These are phyloP conservation scores for Lactarius hatsudake DNA, from an alignment of 768 basidiomycete species.

Conservation along the genomic window DNA sequence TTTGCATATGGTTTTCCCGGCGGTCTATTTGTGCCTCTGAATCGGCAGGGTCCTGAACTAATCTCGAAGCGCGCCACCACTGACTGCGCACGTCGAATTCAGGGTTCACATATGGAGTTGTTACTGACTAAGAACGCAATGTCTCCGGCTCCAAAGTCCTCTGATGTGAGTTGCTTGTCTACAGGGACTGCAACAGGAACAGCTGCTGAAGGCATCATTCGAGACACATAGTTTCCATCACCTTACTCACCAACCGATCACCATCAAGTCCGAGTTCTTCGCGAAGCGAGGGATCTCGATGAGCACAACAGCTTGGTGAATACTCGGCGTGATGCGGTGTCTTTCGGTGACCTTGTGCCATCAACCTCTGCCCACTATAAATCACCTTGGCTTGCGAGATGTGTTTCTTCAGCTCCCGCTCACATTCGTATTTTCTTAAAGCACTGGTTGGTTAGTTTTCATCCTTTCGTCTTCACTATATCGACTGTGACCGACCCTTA, in stretches of 20 bases:
- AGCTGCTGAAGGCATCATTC: background rate
- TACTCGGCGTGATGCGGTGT: background rate
- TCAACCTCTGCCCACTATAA: background rate
- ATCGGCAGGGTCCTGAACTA: background rate
- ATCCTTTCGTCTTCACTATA: background rate
- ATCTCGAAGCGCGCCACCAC: background rate
- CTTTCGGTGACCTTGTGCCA: background rate
- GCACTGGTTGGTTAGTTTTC: conserved; percentile 21
- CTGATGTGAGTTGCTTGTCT: too few species aligned
- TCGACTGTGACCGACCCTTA: background rate
- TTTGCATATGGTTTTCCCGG: too few species aligned
- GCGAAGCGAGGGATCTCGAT: background rate
- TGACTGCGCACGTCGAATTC: too few species aligned
- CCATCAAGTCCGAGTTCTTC: background rate
- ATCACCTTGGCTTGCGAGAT: background rate
- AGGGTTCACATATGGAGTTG: too few species aligned
- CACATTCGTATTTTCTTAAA: background rate
- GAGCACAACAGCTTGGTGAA: too few species aligned
- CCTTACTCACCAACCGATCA: background rate
- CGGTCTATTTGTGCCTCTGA: background rate
- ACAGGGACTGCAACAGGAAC: background rate
- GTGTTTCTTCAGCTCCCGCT: background rate
- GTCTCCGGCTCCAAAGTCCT: too few species aligned
- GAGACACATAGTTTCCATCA: background rate
- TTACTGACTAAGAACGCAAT: too few species aligned